A percentile compares a stretch with the other conserved stretches of the same genome.
Evolutionary conservation across 192 early-diverging fungal species (phyloP).

Genomic region (Backusella westeae): DNA sequence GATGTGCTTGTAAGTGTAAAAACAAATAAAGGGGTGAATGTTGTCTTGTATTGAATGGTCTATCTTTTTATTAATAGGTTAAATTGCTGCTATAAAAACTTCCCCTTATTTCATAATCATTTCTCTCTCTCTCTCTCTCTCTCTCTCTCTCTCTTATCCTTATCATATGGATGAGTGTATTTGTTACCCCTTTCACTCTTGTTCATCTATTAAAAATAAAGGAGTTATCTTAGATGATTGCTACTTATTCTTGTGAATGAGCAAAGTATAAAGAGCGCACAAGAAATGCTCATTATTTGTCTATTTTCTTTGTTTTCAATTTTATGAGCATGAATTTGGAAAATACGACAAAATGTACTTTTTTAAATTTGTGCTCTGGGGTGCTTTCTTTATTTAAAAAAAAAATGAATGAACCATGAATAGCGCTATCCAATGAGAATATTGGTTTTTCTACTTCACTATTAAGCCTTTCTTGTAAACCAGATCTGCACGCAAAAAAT

Average conservation of each 20-base stretch:
- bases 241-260: not conserved
- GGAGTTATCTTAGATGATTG: not conserved
- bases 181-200: not conserved
- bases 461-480: not conserved
- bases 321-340: too few species aligned
- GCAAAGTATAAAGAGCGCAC: not conserved
- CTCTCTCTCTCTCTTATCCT: not conserved
- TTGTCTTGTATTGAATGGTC: not conserved
- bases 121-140: not conserved
- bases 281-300: not conserved
- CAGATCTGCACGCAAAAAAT: not conserved
- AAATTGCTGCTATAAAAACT: not conserved
- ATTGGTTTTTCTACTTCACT: not conserved
- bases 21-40: not conserved
- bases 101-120: not conserved
- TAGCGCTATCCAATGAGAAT: not conserved
- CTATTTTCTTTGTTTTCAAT: too few species aligned
- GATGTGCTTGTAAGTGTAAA: slow-evolving; percentile 37
- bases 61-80: not conserved
- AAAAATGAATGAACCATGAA: too few species aligned
- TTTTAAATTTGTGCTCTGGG: not conserved
- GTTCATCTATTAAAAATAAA: not conserved
- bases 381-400: too few species aligned
- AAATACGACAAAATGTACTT: too few species aligned
- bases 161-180: not conserved